These are phyloP conservation scores for Orobanche coerulescens DNA, from an alignment of 257 asterid species.

Conservation along the genomic window DNA sequence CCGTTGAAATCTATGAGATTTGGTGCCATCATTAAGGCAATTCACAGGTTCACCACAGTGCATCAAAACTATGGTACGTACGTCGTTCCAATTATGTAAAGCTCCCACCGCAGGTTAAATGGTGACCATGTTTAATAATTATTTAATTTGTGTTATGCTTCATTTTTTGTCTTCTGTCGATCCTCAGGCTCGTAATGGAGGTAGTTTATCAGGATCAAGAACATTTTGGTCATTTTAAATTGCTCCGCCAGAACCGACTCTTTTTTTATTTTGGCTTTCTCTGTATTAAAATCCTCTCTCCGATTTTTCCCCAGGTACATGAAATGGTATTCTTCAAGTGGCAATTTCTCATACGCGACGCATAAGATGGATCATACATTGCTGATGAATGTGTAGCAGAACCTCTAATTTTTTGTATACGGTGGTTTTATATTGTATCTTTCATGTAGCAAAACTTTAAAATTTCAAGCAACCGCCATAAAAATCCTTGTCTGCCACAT, in stretches of 20 bases:
- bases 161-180: not conserved
- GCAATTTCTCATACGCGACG: not conserved
- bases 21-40: slow-evolving; percentile 73
- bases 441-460: too few relatives aligned
- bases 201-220: not conserved
- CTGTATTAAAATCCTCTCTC: not conserved
- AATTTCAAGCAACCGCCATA: too few relatives aligned
- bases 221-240: not conserved
- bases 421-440: not conserved
- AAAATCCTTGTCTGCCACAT: too few relatives aligned
- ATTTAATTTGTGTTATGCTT: not conserved
- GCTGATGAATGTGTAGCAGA: slow-evolving; percentile 3
- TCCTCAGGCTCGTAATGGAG: not conserved
- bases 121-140: not conserved
- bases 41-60: slow-evolving; percentile 65
- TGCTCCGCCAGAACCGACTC: not conserved
- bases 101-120: not conserved
- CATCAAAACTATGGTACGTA: slow-evolving; percentile 65
- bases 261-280: not conserved
- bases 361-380: slow-evolving; percentile 15
- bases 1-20: slow-evolving; percentile 51
- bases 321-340: slow-evolving; percentile 17
- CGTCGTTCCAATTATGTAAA: not conserved
- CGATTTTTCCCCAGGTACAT: slow-evolving; percentile 25
- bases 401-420: not conserved